phyloP scores from a whole-genome alignment of 345 rosid genomes.

The Camelina hispida region DNA sequence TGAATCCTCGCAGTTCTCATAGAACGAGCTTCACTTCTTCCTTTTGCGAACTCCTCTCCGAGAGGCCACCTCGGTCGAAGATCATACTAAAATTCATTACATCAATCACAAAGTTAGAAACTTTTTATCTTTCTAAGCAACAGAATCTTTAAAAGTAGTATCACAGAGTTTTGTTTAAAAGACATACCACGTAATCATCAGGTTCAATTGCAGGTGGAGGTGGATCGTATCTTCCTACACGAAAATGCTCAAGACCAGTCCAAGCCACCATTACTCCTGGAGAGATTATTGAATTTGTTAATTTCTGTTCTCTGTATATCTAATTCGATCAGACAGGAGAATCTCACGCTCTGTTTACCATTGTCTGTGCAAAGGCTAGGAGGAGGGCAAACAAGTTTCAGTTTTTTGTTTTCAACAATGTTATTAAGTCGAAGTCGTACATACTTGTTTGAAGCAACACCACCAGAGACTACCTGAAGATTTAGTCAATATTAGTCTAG shows the following conservation, averaged over 20 bases:
- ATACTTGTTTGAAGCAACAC: constrained; percentile 89
- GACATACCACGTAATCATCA: constrained; percentile 70
- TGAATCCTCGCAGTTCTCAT: constrained; percentile 76
- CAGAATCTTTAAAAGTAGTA: not conserved
- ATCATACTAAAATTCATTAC: constrained; percentile 65
- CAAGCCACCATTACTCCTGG: constrained; percentile 97
- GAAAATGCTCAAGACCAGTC: constrained; percentile 95
- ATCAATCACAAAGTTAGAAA: constrained; percentile 5
- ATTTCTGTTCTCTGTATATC: not conserved
- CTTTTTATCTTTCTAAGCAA: constrained; percentile 5
- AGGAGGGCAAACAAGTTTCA: constrained; percentile 90
- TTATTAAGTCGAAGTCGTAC: constrained; percentile 72
- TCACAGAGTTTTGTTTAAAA: not conserved
- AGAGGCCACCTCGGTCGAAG: constrained; percentile 94
- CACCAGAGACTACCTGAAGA: constrained; percentile 89
- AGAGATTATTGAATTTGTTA: constrained; percentile 20
- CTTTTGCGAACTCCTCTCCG: constrained; percentile 81
- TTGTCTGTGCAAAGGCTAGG: constrained; percentile 93
- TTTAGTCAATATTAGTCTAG: constrained; percentile 21
- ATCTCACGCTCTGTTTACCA: constrained; percentile 49
- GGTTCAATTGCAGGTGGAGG: constrained; percentile 82
- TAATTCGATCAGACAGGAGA: constrained; percentile 16
- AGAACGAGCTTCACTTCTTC: constrained; percentile 84
- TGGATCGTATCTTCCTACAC: constrained; percentile 90
- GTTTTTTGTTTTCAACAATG: constrained; percentile 64